Base-by-base conservation (phyloP, 148 eudicot genomes). In the Amaranthus cruentus region DNA sequence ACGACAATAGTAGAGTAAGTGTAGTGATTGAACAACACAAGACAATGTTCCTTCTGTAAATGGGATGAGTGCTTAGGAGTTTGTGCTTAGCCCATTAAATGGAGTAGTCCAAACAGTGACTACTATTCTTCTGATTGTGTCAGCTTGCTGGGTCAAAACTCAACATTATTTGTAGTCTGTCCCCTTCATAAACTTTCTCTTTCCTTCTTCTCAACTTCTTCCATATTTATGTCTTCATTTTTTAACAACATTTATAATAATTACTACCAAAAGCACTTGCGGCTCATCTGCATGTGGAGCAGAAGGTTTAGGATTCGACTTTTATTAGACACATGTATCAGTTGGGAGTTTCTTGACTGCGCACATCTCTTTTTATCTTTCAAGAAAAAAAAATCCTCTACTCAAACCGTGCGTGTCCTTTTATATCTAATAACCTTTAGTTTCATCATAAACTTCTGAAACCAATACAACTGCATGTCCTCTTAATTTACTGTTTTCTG, bases 11-110 rank as follows among this genome's bases (percentile, higher is more conserved):
- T 43, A n/a, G 44, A 54, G 15, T 57, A 42, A 84, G 78, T 82
- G 77, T 28, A 28, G 38, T 83, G 85, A 84, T 81, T 83, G 85
- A 81, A 84, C 83, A 82, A 81, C 69, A 73, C 88, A 73, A 83
- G 73, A 74, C 78, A 82, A 84, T 80, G 88, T 88, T 91, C 90
- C 78, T 86, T 84, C 18, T 87, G 88, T 85, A 77, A 73, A 79
- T 56, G 54, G 79, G 73, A 64, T 60, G 69, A 53, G 69, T 62
- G 83, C 89, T 80, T 87, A 72, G 85, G 75, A 89, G 78, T 87
- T 80, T 82, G 91, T 87, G 87, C 87, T 77, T 9, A 62, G 7
- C 14, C 42, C 21, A 14, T 63, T 66, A 55, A 66, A 42, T 62
- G n/a, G 3, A 7, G 65, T 68, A 28, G 46, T 67, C 4, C 56